These are phyloP conservation scores for Balansia obtecta DNA, from an alignment of 2,329 filamentous ascomycete genomes.

Conservation along the genomic window DNA sequence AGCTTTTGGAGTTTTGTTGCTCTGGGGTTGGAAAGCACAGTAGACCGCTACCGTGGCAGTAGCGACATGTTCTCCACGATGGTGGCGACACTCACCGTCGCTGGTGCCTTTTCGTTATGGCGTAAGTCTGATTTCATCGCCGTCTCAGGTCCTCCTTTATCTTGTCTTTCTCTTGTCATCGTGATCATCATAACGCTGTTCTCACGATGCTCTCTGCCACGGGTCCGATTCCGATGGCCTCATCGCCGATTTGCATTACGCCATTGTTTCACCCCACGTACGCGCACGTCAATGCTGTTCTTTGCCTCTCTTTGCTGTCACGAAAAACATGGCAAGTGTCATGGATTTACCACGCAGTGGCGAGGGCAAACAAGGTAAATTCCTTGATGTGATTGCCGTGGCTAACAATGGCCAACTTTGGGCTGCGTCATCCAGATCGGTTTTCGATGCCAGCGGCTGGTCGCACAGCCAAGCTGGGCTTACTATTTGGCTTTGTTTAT, in stretches of 20 bases:
- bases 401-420: slow-evolving; percentile 18
- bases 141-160: background rate
- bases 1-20: slow-evolving; percentile 64
- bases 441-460: slow-evolving; percentile 68
- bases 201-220: too few relatives aligned
- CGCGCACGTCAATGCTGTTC: background rate
- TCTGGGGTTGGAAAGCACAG: slow-evolving; percentile 71
- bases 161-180: background rate
- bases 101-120: slow-evolving; percentile 77
- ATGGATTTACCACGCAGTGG: slow-evolving; percentile 11
- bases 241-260: background rate
- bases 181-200: background rate
- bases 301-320: background rate
- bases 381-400: slow-evolving; percentile 1
- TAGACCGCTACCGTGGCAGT: slow-evolving; percentile 48
- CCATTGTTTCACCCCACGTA: background rate
- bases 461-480: slow-evolving; percentile 66
- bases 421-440: slow-evolving; percentile 42
- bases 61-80: slow-evolving; percentile 73
- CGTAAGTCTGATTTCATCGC: slow-evolving; percentile 40
- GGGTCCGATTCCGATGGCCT: too few relatives aligned
- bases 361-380: slow-evolving; percentile 5
- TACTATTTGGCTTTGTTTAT: slow-evolving; percentile 68
- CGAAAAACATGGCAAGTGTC: slow-evolving; percentile 4
- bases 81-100: slow-evolving; percentile 70